Base-by-base conservation (phyloP, 208 protist genomes). In the Porcisia deanei region DNA sequence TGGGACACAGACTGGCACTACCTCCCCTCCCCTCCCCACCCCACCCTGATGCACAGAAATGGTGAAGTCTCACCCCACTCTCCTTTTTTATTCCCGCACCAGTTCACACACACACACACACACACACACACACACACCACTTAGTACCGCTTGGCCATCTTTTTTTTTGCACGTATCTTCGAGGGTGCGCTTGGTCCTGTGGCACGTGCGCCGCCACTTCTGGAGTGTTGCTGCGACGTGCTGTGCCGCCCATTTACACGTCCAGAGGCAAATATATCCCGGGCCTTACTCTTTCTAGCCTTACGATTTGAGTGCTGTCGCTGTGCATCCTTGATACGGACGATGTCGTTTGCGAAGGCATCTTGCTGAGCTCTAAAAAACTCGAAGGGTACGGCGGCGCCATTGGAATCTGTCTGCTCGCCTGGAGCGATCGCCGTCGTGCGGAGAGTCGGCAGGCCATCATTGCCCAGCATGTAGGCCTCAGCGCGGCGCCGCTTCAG, bases 321-420 rank as follows among this genome's bases (percentile, higher is more conserved):
- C 73, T 96, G 92, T 25, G 71, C 77, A n/a, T 89, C 81, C n/a
- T 80, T 81, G 45, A 96, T 94, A 20, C 60, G 47, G 0, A 84
- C 89, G 75, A 96, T 84, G 70, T 96, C 89, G 37, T 92, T 92
- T 53, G 85, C 30, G 66, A 96, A 96, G 5, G 82, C 88, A 4
- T 82, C 72, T 54, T 94, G 86, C 76, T 96, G 92, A 5, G 84
- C 85, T 0, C 59, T 41, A 67, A 95, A 94, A 73, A 86, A 92
- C 43, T 96, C 81, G 83, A 96, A 96, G 20, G 71, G 55, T 49
- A 16, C 71, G 2, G 18, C 49, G 8, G 16, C 61, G 34, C 69
- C 63, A 20, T 25, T 39, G 25, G 61, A 57, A 43, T 63, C 61
- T 45, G 12, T 45, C 34, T 52, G 60, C 3, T 76, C 73, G 25